phyloP scores from a whole-genome alignment of 2,329 filamentous ascomycete species.

The Hortaea werneckii region DNA sequence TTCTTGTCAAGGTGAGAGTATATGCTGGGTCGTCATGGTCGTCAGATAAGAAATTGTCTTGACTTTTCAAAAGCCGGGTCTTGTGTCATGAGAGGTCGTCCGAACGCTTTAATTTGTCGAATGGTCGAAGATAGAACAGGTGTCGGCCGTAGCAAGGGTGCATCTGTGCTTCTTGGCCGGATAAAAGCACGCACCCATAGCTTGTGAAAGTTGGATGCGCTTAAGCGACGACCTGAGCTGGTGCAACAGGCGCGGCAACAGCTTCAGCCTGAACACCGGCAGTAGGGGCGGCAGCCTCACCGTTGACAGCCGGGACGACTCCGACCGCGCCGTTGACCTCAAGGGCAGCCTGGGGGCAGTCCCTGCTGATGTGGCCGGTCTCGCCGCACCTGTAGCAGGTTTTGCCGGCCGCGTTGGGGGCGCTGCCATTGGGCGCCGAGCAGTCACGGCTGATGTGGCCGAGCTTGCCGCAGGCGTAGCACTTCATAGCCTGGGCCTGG shows the following conservation, averaged over 20 bases:
- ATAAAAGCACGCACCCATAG: slow-evolving; percentile 2
- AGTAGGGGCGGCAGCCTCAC: slow-evolving; percentile 1
- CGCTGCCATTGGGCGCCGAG: slow-evolving; percentile 90
- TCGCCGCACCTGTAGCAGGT: slow-evolving; percentile 97
- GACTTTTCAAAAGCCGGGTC: slow-evolving; percentile 5
- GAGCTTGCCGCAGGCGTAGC: slow-evolving; percentile 92
- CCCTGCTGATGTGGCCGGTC: slow-evolving; percentile 89
- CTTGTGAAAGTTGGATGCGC: neutral
- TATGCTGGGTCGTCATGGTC: slow-evolving; percentile 16
- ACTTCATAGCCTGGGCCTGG: slow-evolving; percentile 97
- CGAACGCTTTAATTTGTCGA: slow-evolving; percentile 15
- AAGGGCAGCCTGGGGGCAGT: slow-evolving; percentile 62
- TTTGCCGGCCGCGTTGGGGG: slow-evolving; percentile 91
- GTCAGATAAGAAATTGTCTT: slow-evolving; percentile 18
- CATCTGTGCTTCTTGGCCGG: slow-evolving; percentile 9
- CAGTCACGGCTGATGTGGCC: slow-evolving; percentile 92
- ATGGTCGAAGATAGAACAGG: slow-evolving; percentile 8
- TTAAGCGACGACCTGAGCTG: slow-evolving; percentile 38
- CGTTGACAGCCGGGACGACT: slow-evolving; percentile 13
- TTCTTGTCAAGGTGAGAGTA: slow-evolving; percentile 9
- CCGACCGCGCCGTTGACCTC: slow-evolving; percentile 22
- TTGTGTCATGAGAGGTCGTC: slow-evolving; percentile 18
- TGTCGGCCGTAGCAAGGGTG: slow-evolving; percentile 11
- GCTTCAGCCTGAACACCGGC: slow-evolving; percentile 33
- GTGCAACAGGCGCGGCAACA: slow-evolving; percentile 27